phyloP scores from a whole-genome alignment of 495 filamentous ascomycete genomes.

The Astrothelium macrocarpum region DNA sequence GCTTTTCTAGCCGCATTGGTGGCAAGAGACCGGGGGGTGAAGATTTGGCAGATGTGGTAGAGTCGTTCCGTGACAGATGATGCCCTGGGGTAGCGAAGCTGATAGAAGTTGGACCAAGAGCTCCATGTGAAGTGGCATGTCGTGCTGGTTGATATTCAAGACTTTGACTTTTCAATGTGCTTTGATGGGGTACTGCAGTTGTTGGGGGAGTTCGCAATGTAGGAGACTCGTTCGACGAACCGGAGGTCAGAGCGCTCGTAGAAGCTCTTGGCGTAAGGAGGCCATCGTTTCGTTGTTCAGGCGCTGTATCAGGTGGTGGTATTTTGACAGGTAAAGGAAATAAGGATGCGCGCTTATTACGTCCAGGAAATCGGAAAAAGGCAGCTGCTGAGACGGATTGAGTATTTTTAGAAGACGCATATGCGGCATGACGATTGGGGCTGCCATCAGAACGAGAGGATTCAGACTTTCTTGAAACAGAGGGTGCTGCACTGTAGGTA shows the following conservation, averaged over 20 bases:
- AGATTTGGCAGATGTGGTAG: constrained; percentile 60
- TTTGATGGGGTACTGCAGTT: constrained; percentile 27
- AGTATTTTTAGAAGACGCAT: constrained; percentile 53
- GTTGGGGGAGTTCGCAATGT: constrained; percentile 24
- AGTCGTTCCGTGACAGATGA: constrained; percentile 49
- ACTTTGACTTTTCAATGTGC: constrained; percentile 21
- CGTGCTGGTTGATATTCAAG: constrained; percentile 38
- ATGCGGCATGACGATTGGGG: constrained; percentile 61
- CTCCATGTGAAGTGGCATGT: constrained; percentile 47
- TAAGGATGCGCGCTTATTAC: constrained; percentile 74
- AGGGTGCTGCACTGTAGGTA: constrained; percentile 54
- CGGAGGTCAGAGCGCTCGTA: constrained; percentile 18
- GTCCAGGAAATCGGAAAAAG: constrained; percentile 72
- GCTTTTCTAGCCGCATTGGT: constrained; percentile 42
- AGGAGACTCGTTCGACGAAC: constrained; percentile 25
- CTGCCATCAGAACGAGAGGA: constrained; percentile 86
- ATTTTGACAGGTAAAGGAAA: constrained; percentile 73
- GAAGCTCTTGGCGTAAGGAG: neutral
- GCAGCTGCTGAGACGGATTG: constrained; percentile 55
- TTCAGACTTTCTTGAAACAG: constrained; percentile 69
- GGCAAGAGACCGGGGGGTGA: constrained; percentile 46
- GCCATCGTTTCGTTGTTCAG: constrained; percentile 15
- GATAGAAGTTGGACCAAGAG: constrained; percentile 36
- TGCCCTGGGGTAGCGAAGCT: constrained; percentile 31
- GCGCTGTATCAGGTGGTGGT: constrained; percentile 23